Percentiles rank a stretch among this genome's conserved stretches.
phyloP scores from a whole-genome alignment of 106 monocot species.

The Dendrobium nobile region DNA sequence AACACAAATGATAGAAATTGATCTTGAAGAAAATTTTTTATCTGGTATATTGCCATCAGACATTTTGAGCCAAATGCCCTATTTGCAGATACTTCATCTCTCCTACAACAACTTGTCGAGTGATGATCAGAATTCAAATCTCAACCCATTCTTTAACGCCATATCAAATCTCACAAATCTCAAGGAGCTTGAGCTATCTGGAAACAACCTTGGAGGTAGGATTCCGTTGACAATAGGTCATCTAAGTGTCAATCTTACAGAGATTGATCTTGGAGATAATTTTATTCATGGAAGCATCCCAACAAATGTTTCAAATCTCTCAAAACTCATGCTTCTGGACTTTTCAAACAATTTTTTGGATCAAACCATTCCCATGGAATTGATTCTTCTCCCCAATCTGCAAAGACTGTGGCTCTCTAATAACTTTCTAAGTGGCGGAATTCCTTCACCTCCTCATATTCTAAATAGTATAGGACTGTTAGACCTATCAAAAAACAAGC shows the following conservation, averaged over 20 bases:
- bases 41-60: conserved; percentile 37
- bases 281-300: conserved; percentile 38
- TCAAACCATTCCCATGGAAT: conserved; percentile 32
- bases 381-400: conserved; percentile 30
- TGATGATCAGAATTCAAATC: conserved; percentile 24
- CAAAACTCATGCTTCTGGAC: conserved; percentile 29
- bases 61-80: conserved; percentile 18
- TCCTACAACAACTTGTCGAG: conserved; percentile 39
- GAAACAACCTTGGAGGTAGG: conserved; percentile 24
- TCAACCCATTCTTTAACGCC: conserved; percentile 28
- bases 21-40: conserved; percentile 38
- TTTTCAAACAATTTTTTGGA: conserved; percentile 33
- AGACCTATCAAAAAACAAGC: conserved; percentile 36
- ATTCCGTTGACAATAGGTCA: conserved; percentile 16
- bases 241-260: conserved; percentile 20
- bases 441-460: conserved; percentile 21
- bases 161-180: conserved; percentile 36
- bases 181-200: conserved; percentile 24
- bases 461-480: conserved; percentile 30
- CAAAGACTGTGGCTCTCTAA: conserved; percentile 41
- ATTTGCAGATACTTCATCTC: conserved; percentile 23
- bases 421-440: conserved; percentile 27
- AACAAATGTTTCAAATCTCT: conserved; percentile 22
- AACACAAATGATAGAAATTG: conserved; percentile 20
- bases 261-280: conserved; percentile 37